Evolutionary conservation across 495 filamentous ascomycete genomes (phyloP).

Genomic region (Opeltia flavorubescens): DNA sequence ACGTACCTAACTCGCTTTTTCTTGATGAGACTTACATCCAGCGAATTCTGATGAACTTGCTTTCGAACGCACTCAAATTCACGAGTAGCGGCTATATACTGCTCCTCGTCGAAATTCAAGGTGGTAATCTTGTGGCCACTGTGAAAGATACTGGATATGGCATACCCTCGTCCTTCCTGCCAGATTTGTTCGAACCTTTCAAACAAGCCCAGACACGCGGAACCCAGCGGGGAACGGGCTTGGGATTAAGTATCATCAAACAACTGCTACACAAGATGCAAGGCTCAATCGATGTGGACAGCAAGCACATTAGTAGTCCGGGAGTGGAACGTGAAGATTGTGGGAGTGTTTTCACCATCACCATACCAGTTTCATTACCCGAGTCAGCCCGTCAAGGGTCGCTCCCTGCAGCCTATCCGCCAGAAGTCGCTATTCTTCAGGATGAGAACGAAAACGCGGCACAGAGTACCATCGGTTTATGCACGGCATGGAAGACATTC

Average conservation of each 20-base stretch:
- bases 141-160: constrained; percentile 55
- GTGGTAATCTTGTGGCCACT: constrained; percentile 15
- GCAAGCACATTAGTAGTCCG: constrained; percentile 21
- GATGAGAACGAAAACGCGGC: constrained; percentile 5
- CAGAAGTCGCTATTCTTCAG: constrained; percentile 14
- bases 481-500: constrained; percentile 14
- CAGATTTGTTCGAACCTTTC: constrained; percentile 56
- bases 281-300: constrained; percentile 45
- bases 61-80: constrained; percentile 34
- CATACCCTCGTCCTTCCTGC: constrained; percentile 55
- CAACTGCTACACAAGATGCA: constrained; percentile 47
- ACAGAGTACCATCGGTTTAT: constrained; percentile 5
- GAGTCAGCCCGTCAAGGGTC: neutral
- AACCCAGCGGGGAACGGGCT: constrained; percentile 43
- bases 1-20: constrained; percentile 15
- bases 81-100: constrained; percentile 27
- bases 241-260: constrained; percentile 55
- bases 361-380: constrained; percentile 10
- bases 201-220: constrained; percentile 53
- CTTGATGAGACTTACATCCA: constrained; percentile 21
- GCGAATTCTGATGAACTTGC: constrained; percentile 31
- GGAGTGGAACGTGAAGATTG: constrained; percentile 8
- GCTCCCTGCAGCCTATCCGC: neutral
- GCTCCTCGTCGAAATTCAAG: constrained; percentile 10
- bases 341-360: constrained; percentile 15